Evolutionary conservation across 768 basidiomycete species (phyloP).

Genomic region (Boletus vinaceobasis): DNA sequence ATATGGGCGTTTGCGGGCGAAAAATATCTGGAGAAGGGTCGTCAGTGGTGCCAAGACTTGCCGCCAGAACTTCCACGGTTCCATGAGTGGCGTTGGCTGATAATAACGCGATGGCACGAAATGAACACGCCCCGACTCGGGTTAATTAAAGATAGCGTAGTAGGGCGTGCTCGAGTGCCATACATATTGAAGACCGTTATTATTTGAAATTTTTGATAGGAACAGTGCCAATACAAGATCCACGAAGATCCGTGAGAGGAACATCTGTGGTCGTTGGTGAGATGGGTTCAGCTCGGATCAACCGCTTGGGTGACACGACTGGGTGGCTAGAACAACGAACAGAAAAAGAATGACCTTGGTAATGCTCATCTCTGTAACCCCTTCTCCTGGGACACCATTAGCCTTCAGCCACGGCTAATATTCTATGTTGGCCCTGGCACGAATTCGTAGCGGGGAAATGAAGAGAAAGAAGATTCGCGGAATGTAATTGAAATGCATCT

Average conservation of each 20-base stretch:
- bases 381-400: background rate
- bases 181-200: background rate
- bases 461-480: background rate
- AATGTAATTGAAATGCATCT: no score
- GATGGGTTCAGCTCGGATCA: background rate
- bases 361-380: background rate
- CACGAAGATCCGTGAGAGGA: background rate
- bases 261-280: no score
- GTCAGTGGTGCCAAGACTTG: background rate
- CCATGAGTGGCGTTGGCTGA: background rate
- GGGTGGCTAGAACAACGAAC: background rate
- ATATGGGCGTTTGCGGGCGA: background rate
- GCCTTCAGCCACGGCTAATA: background rate
- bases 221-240: background rate
- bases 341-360: background rate
- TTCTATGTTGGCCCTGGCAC: background rate
- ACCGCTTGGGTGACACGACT: background rate
- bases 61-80: background rate
- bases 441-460: background rate
- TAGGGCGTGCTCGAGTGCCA: background rate
- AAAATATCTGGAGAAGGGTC: background rate
- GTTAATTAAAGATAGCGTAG: background rate
- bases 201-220: background rate
- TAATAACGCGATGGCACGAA: background rate
- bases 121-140: background rate